Evolutionary conservation across 2,329 filamentous ascomycete genomes (phyloP).

Genomic region (Fusarium sp.): DNA sequence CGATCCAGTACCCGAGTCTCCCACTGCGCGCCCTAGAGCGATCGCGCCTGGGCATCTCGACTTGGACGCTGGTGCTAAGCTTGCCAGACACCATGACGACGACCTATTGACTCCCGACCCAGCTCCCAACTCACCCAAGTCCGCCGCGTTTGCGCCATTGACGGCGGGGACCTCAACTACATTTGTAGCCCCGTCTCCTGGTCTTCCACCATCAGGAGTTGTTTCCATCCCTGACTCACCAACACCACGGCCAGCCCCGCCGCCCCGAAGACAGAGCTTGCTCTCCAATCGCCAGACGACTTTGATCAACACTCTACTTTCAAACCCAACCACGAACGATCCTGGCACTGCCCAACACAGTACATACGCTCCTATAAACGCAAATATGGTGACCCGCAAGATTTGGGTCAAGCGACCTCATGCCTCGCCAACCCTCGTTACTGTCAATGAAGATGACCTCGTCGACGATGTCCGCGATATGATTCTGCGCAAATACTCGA

Average conservation of each 20-base stretch:
- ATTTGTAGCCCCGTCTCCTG: conserved; percentile 47
- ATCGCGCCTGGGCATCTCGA: conserved; percentile 30
- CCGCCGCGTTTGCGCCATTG: conserved; percentile 26
- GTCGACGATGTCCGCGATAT: conserved; percentile 95
- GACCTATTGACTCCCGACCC: conserved; percentile 44
- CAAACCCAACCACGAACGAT: conserved; percentile 38
- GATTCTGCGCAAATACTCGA: conserved; percentile 92
- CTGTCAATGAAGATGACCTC: conserved; percentile 86
- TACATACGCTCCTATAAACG: conserved; percentile 52
- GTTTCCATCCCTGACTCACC: conserved; percentile 29
- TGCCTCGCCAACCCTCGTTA: conserved; percentile 87
- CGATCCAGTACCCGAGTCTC: conserved; percentile 21
- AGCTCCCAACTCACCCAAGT: conserved; percentile 37
- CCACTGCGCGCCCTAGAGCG: conserved; percentile 27
- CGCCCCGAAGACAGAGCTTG: conserved; percentile 49
- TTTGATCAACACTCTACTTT: conserved; percentile 49
- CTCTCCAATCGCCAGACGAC: conserved; percentile 54
- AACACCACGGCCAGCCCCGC: conserved; percentile 34
- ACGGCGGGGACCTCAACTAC: conserved; percentile 54
- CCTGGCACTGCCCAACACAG: conserved; percentile 31
- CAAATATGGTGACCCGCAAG: conserved; percentile 76
- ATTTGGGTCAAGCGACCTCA: conserved; percentile 93
- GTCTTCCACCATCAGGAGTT: conserved; percentile 35
- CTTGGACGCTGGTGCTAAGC: conserved; percentile 34
- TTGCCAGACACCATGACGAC: conserved; percentile 43